Evolutionary conservation across 2,329 filamentous ascomycete genomes (phyloP).

Genomic region (Clarireedia monteithiana): DNA sequence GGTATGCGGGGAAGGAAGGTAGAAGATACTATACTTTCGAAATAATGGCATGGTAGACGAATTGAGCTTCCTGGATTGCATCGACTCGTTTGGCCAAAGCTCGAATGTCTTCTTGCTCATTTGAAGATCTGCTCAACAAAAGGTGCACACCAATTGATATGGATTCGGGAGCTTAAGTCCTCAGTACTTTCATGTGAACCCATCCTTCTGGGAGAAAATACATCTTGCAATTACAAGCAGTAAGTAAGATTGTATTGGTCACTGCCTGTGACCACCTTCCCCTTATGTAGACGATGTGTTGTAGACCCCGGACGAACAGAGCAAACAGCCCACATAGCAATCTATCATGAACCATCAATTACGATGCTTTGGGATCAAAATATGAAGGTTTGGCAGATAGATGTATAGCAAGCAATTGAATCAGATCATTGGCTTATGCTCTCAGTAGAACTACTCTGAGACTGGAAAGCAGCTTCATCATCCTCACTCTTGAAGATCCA

Average conservation of each 20-base stretch:
- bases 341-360: not conserved
- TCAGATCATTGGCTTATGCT: not conserved
- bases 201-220: not conserved
- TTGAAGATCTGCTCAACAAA: constrained; percentile 33
- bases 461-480: not conserved
- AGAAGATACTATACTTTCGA: constrained; percentile 15
- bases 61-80: constrained; percentile 36
- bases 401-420: not conserved
- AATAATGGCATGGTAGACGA: constrained; percentile 35
- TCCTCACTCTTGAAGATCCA: not conserved
- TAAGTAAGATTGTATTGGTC: no score
- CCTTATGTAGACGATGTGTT: no score
- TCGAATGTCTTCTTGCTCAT: constrained; percentile 37
- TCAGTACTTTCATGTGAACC: not conserved
- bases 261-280: no score
- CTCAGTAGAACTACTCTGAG: not conserved
- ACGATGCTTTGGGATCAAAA: not conserved
- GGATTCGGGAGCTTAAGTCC: constrained; percentile 22
- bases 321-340: no score
- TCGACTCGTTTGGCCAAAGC: constrained; percentile 39
- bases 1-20: no score
- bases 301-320: no score
- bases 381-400: no score
- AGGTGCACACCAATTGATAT: constrained; percentile 34
- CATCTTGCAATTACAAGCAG: not conserved